phyloP scores from a whole-genome alignment of 352 stramenopile species.

The Phytophthora ohioensis region DNA sequence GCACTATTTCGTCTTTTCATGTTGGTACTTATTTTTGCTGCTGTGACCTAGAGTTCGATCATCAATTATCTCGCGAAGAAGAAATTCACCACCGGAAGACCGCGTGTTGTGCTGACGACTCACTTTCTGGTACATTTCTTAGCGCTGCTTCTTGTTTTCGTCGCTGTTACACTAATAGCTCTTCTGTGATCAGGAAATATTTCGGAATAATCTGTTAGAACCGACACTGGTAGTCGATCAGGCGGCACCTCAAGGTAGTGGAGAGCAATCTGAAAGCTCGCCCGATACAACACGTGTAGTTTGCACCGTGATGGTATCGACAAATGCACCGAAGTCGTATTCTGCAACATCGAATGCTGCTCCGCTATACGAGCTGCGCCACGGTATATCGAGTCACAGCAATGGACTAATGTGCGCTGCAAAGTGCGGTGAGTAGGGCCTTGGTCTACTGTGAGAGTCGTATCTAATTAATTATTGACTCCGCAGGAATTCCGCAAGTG shows the following conservation, averaged over 20 bases:
- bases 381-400: slow-evolving; percentile 72
- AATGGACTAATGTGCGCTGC: slow-evolving; percentile 78
- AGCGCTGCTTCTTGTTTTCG: not conserved
- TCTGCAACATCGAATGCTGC: slow-evolving; percentile 32
- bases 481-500: slow-evolving; percentile 52
- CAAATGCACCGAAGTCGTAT: slow-evolving; percentile 28
- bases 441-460: not conserved
- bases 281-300: slow-evolving; percentile 32
- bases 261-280: slow-evolving; percentile 7
- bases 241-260: slow-evolving; percentile 5
- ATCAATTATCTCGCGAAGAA: slow-evolving; percentile 70
- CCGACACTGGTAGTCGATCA: slow-evolving; percentile 27
- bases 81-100: slow-evolving; percentile 36
- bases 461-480: slow-evolving; percentile 8
- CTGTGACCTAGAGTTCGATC: slow-evolving; percentile 20
- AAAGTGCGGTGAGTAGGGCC: slow-evolving; percentile 56
- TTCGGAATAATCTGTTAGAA: slow-evolving; percentile 53
- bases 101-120: slow-evolving; percentile 80
- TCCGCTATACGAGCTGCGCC: slow-evolving; percentile 70
- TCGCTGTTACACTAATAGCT: slow-evolving; percentile 13
- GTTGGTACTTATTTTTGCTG: slow-evolving; percentile 17
- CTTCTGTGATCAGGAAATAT: slow-evolving; percentile 58
- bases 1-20: not conserved
- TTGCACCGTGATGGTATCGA: slow-evolving; percentile 71
- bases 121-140: slow-evolving; percentile 72